Percentiles rank a stretch among this genome's conserved stretches.
These are phyloP conservation scores for Ceratobasidium sp. DNA, from an alignment of 1,284 basidiomycete genomes.

Conservation along the genomic window DNA sequence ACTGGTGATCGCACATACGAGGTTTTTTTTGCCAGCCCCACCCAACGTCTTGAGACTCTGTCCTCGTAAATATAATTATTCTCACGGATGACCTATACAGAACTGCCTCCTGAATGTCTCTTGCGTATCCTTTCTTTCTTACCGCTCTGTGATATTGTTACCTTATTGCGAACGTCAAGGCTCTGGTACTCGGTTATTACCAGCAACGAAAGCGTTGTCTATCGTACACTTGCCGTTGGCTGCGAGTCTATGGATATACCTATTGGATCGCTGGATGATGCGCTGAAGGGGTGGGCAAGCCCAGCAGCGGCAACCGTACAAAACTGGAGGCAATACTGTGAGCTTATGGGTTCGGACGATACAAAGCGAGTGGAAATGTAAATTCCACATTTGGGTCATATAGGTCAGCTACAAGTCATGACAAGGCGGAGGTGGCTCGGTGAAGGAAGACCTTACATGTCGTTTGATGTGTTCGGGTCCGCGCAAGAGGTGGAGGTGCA, in stretches of 20 bases:
- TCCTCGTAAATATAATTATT: too few species aligned
- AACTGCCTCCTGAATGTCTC: constrained; percentile 8
- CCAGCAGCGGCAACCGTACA: neutral
- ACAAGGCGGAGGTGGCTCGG: constrained; percentile 8
- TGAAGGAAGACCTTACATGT: neutral
- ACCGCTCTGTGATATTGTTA: neutral
- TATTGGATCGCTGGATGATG: neutral
- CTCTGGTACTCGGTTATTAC: constrained; percentile 8
- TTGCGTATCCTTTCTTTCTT: constrained; percentile 9
- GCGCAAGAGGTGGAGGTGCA: constrained; percentile 7
- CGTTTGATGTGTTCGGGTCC: constrained; percentile 1
- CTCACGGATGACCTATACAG: neutral
- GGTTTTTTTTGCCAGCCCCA: too few species aligned
- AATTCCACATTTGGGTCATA: neutral
- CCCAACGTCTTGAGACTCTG: too few species aligned
- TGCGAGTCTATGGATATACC: neutral
- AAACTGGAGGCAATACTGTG: constrained; percentile 15
- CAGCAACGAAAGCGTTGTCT: neutral
- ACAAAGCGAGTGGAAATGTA: too few species aligned
- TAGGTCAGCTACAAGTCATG: constrained; percentile 3
- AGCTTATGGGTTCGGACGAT: too few species aligned
- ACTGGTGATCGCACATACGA: too few species aligned
- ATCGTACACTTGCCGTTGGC: neutral
- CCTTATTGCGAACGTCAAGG: neutral
- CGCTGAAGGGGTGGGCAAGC: neutral